Conservation (phyloP, 23 red algal genomes). For the Gracilaria vermiculophylla region DNA sequence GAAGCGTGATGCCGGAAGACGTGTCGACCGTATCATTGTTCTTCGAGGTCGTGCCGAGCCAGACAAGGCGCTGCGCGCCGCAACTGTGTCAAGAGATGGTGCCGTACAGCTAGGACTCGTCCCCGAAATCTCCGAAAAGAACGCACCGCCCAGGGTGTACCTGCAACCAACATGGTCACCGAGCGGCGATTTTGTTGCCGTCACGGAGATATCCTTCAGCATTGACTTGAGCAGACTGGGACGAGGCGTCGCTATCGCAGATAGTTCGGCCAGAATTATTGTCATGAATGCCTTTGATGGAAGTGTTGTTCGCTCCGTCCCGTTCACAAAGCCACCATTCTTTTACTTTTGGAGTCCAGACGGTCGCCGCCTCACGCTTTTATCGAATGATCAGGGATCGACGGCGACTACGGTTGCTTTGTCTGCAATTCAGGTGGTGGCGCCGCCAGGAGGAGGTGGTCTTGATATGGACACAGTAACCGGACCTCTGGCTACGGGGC, state of each 20-base stretch:
- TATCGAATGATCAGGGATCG: constrained; percentile 42
- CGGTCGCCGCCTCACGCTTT: constrained; percentile 53
- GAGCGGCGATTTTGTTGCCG: constrained; percentile 60
- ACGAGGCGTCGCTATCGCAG: constrained; percentile 34
- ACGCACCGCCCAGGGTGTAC: constrained; percentile 19
- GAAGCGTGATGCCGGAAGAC: constrained; percentile 20
- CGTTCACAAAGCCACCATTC: constrained; percentile 60
- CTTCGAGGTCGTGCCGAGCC: constrained; percentile 39
- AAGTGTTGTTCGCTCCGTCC: constrained; percentile 32
- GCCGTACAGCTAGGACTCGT: constrained; percentile 40
- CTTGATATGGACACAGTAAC: constrained; percentile 65
- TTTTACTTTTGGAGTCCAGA: constrained; percentile 70
- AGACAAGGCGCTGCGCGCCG: constrained; percentile 27
- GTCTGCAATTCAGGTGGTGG: constrained; percentile 53
- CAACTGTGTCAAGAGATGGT: constrained; percentile 60
- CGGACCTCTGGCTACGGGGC: constrained; percentile 42
- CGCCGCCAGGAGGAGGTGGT: constrained; percentile 50
- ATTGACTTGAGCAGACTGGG: constrained; percentile 19
- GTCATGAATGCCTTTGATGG: constrained; percentile 73
- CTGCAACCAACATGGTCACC: constrained; percentile 68
- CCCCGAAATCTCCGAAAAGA: not conserved
- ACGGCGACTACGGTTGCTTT: constrained; percentile 28
- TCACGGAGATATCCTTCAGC: constrained; percentile 62
- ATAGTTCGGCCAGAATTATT: constrained; percentile 43
- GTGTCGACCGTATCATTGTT: constrained; percentile 50